Evolutionary conservation across 106 monocot species (phyloP).

Genomic region (Dendrobium nobile): DNA sequence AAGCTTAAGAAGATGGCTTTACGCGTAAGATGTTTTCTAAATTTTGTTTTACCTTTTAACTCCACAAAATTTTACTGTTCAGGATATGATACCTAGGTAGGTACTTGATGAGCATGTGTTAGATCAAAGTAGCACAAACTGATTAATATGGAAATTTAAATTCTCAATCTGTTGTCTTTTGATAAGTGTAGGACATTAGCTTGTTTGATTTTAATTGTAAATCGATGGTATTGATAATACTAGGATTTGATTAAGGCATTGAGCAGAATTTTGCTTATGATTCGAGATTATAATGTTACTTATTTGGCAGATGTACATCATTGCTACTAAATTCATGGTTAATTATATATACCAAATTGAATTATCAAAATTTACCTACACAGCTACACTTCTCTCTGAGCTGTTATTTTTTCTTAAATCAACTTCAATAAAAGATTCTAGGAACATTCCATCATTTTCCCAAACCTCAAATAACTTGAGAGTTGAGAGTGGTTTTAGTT

Average conservation of each 20-base stretch:
- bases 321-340: neutral
- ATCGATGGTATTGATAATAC: neutral
- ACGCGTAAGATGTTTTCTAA: constrained; percentile 33
- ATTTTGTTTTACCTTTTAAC: neutral
- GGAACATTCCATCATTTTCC: neutral
- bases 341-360: neutral
- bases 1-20: constrained; percentile 98
- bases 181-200: neutral
- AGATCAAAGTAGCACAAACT: neutral
- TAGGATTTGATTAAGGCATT: too few species aligned
- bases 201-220: neutral
- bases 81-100: neutral
- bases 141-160: neutral
- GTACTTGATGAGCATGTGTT: neutral
- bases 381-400: too few species aligned
- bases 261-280: too few species aligned
- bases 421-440: neutral
- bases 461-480: neutral
- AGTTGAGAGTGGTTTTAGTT: neutral
- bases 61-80: neutral
- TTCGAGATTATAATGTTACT: neutral
- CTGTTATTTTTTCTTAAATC: neutral
- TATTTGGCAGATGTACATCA: neutral
- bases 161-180: neutral
- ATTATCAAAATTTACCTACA: neutral